Evolutionary conservation across 805 yeast genomes (phyloP).

Genomic region (Lipomyces yamadae): DNA sequence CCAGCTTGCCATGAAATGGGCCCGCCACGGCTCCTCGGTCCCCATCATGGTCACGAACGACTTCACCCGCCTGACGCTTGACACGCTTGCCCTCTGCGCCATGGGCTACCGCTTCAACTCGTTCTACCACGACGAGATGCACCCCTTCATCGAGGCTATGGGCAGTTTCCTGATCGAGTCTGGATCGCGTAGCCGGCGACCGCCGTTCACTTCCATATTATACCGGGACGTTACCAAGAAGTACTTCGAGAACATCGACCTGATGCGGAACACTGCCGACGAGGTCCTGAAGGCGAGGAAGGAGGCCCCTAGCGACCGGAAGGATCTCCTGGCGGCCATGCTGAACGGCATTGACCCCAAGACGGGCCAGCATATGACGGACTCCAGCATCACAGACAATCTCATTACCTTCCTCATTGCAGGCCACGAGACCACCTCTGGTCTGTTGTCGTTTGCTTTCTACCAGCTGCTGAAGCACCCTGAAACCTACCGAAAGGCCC

Average conservation of each 20-base stretch:
- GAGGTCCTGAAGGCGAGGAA: slow-evolving; percentile 11
- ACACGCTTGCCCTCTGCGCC: slow-evolving; percentile 9
- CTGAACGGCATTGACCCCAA: slow-evolving; percentile 9
- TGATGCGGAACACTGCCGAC: slow-evolving; percentile 6
- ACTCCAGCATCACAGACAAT: slow-evolving; percentile 8
- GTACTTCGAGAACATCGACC: slow-evolving; percentile 7
- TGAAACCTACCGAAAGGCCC: slow-evolving; percentile 9
- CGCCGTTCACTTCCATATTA: slow-evolving; percentile 4
- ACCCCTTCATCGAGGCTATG: slow-evolving; percentile 11
- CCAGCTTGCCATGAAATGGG: slow-evolving; percentile 9
- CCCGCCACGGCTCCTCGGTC: slow-evolving; percentile 10
- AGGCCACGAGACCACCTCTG: slow-evolving; percentile 11
- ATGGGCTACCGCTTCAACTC: slow-evolving; percentile 10
- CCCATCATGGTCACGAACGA: slow-evolving; percentile 8
- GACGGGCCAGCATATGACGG: slow-evolving; percentile 2
- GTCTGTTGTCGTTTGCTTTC: slow-evolving; percentile 10
- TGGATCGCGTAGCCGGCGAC: slow-evolving; percentile 4
- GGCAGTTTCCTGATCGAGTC: slow-evolving; percentile 10
- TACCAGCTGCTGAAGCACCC: slow-evolving; percentile 5
- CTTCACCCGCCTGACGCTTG: slow-evolving; percentile 10
- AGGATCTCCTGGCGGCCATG: slow-evolving; percentile 9
- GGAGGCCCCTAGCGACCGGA: slow-evolving; percentile 3
- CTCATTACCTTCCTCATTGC: slow-evolving; percentile 11
- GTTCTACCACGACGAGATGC: slow-evolving; percentile 9
- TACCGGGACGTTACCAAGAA: slow-evolving; percentile 4